phyloP scores from a whole-genome alignment of 805 yeast genomes.

The Candida suzukii region DNA sequence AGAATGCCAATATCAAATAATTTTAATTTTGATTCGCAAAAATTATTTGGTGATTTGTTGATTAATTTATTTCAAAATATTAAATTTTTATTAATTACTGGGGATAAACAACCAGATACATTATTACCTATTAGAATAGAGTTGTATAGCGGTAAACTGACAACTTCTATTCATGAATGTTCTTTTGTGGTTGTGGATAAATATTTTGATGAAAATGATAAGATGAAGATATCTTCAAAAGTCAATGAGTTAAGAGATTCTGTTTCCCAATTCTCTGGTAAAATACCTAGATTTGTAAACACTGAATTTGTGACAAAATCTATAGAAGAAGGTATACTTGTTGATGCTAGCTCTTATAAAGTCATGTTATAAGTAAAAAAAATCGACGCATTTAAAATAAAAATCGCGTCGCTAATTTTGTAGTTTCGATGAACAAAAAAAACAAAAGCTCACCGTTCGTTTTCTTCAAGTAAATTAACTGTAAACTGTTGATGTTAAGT shows the following conservation, averaged over 20 bases:
- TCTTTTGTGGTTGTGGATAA: constrained; percentile 31
- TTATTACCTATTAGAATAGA: constrained; percentile 5
- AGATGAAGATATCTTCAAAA: not conserved
- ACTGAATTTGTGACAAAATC: constrained; percentile 27
- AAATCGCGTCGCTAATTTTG: too few relatives aligned
- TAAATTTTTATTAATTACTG: constrained; percentile 14
- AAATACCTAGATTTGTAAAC: constrained; percentile 30
- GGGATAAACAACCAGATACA: constrained; percentile 13
- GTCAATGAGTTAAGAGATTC: constrained; percentile 1
- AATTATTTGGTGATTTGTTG: not conserved
- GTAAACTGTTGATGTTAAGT: too few relatives aligned
- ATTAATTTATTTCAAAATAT: constrained; percentile 27
- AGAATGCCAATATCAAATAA: not conserved
- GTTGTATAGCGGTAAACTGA: constrained; percentile 33
- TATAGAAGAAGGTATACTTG: constrained; percentile 13
- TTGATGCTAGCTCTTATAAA: constrained; percentile 6
- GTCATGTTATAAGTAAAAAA: not conserved
- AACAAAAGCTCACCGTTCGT: too few relatives aligned
- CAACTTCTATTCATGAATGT: constrained; percentile 21
- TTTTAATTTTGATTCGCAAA: not conserved
- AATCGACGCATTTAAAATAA: too few relatives aligned
- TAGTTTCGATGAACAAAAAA: too few relatives aligned
- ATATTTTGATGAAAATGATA: constrained; percentile 3
- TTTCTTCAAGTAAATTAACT: too few relatives aligned
- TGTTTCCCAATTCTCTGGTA: constrained; percentile 1